Evolutionary conservation across 108 stramenopile species (phyloP).

Genomic region (Skeletonema menzelii): DNA sequence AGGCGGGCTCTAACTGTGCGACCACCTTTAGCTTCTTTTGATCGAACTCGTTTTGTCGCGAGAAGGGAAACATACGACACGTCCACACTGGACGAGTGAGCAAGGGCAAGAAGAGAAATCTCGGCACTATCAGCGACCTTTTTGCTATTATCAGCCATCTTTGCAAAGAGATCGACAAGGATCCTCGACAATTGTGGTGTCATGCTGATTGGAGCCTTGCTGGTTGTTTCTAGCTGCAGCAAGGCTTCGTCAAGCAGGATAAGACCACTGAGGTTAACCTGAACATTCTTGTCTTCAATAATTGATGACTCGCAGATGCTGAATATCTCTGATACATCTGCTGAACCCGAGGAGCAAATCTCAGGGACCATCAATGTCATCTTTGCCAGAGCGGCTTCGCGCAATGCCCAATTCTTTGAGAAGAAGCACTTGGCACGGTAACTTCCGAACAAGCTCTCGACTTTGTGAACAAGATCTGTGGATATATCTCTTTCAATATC

Average conservation of each 20-base stretch:
- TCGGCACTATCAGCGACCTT: slow-evolving; percentile 50
- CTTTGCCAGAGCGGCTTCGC: slow-evolving; percentile 56
- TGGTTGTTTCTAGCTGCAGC: slow-evolving; percentile 28
- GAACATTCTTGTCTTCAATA: slow-evolving; percentile 50
- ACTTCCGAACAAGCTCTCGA: slow-evolving; percentile 44
- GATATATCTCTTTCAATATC: slow-evolving; percentile 30
- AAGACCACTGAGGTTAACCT: slow-evolving; percentile 45
- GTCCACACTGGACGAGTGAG: slow-evolving; percentile 25
- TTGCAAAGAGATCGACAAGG: slow-evolving; percentile 26
- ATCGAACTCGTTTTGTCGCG: slow-evolving; percentile 39
- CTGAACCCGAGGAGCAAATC: slow-evolving; percentile 1
- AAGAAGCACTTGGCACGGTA: slow-evolving; percentile 56
- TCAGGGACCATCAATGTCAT: slow-evolving; percentile 44
- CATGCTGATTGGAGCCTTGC: slow-evolving; percentile 14
- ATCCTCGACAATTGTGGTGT: slow-evolving; percentile 27
- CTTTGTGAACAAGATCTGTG: slow-evolving; percentile 35
- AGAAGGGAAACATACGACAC: slow-evolving; percentile 11
- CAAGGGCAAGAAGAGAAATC: slow-evolving; percentile 36
- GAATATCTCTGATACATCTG: slow-evolving; percentile 11
- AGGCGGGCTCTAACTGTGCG: slow-evolving; percentile 30
- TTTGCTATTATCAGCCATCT: slow-evolving; percentile 38
- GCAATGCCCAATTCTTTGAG: slow-evolving; percentile 56
- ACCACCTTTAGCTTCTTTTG: slow-evolving; percentile 38
- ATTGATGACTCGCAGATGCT: slow-evolving; percentile 31
- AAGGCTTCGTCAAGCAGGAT: slow-evolving; percentile 47